These are phyloP conservation scores for Hyaloscypha bicolor DNA, from an alignment of 495 filamentous ascomycete species.

Conservation along the genomic window DNA sequence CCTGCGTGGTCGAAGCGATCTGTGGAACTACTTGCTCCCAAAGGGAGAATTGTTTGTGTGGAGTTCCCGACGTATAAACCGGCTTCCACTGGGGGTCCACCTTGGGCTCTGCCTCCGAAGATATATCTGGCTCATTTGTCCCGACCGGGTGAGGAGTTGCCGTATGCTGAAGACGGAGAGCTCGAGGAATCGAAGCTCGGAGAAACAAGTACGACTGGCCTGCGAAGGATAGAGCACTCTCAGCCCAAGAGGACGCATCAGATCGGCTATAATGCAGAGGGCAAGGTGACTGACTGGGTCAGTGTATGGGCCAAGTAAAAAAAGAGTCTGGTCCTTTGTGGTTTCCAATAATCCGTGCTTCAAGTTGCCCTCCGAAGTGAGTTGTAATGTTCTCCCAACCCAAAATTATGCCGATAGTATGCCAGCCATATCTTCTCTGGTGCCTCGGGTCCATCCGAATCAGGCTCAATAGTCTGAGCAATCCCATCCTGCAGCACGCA, in stretches of 20 bases:
- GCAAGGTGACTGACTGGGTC: conserved; percentile 62
- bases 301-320: conserved; percentile 47
- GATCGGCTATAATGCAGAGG: conserved; percentile 46
- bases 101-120: conserved; percentile 62
- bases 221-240: conserved; percentile 65
- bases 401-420: conserved; percentile 92
- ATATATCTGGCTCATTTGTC: conserved; percentile 69
- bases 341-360: background rate
- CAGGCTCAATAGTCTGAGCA: conserved; percentile 71
- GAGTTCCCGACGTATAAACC: conserved; percentile 79
- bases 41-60: conserved; percentile 71
- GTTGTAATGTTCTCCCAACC: conserved; percentile 96
- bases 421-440: conserved; percentile 78
- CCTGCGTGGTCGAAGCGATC: conserved; percentile 71
- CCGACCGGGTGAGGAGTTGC: conserved; percentile 64
- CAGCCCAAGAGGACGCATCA: conserved; percentile 70
- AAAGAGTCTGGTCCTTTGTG: conserved; percentile 2
- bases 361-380: conserved; percentile 60
- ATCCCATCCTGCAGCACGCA: conserved; percentile 83
- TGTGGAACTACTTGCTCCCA: conserved; percentile 61
- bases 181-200: conserved; percentile 49
- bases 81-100: conserved; percentile 64
- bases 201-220: conserved; percentile 43
- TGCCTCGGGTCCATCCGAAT: conserved; percentile 27
- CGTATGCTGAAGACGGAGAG: conserved; percentile 59